These are phyloP conservation scores for Cutaneotrichosporon dermatis DNA, from an alignment of 1,284 basidiomycete genomes.

Conservation along the genomic window DNA sequence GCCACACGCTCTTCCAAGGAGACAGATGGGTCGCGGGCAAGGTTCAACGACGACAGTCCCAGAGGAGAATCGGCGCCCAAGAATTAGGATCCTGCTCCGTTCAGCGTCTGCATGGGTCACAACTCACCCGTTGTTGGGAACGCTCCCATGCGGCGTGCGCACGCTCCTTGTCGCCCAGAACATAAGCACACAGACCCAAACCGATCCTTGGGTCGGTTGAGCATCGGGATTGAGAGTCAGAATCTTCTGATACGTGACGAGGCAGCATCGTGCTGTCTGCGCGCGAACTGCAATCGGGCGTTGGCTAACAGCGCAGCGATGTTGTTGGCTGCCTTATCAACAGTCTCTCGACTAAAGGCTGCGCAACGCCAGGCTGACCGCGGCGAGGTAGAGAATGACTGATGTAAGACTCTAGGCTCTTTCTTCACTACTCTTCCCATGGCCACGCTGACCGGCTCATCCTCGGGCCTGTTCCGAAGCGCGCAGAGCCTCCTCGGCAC, in stretches of 20 bases:
- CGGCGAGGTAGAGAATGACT: constrained; percentile 81
- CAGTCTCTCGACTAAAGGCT: constrained; percentile 76
- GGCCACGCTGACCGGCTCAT: constrained; percentile 40
- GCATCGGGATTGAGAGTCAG: constrained; percentile 70
- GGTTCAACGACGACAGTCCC: constrained; percentile 76
- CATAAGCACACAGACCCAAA: constrained; percentile 86
- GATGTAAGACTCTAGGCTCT: background rate
- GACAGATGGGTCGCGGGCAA: constrained; percentile 62
- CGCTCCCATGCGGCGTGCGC: constrained; percentile 84
- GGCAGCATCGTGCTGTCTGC: constrained; percentile 70
- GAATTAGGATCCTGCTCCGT: constrained; percentile 63
- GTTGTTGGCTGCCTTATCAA: constrained; percentile 70
- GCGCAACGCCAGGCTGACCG: constrained; percentile 70
- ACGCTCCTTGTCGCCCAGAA: constrained; percentile 69
- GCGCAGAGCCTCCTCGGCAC: constrained; percentile 64
- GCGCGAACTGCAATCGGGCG: constrained; percentile 76
- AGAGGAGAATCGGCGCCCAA: constrained; percentile 72
- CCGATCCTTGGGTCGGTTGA: constrained; percentile 83
- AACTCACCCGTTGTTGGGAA: constrained; percentile 71
- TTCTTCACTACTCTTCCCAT: constrained; percentile 24
- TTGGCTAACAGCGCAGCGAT: constrained; percentile 52
- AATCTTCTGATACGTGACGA: constrained; percentile 78
- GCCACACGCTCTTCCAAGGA: constrained; percentile 37
- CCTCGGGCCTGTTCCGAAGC: constrained; percentile 27
- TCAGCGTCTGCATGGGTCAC: constrained; percentile 7